Evolutionary conservation across 2,329 filamentous ascomycete species (phyloP), one percentile per base, ranked within the genome.

Genomic region (Aureobasidium pullulans): DNA sequence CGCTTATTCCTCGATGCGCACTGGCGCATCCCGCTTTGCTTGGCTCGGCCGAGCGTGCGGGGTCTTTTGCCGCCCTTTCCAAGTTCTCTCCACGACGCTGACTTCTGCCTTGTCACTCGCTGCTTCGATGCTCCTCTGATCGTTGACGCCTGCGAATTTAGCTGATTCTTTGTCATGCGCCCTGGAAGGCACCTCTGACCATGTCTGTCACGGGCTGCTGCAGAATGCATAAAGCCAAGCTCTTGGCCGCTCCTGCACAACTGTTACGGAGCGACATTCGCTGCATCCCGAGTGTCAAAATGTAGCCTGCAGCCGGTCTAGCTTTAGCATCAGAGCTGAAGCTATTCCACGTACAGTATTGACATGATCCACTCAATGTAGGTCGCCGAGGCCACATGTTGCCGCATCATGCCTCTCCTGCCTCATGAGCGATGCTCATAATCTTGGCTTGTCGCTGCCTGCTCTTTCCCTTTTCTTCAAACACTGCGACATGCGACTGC

Each of bases 341-440:
- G 23, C 50, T 43, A 54, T 34, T 16, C 50, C 37, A 40, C 37
- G 50, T 54, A 54, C 50, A 43, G 50, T 54, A 54, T 54, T n/a
- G 15, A 32, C 9, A 19, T 19, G 37, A 42, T n/a, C 29, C n/a
- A 3, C 47, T 42, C 39, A 15, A 13, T 42, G 39, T 15, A 19
- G 39, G 13, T 15, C 32, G 1, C 3, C 10, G 23, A 11, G 34
- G 39, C 50, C 50, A 54, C 50, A 43, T 34, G 50, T 15, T 6
- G 49, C 28, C 13, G 23, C 32, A 37, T 37, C n/a, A 37, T 31
- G 1, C 31, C 29, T 13, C 15, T 32, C 11, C 29, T n/a, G 32
- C 47, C 46, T 29, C 46, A 28, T 28, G n/a, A 49, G 32, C 47
- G 31, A 28, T 37, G n/a, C 19, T 36, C 32, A 36, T 52, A 4